These are phyloP conservation scores for Silene conica DNA, from an alignment of 148 eudicot genomes.

Conservation along the genomic window DNA sequence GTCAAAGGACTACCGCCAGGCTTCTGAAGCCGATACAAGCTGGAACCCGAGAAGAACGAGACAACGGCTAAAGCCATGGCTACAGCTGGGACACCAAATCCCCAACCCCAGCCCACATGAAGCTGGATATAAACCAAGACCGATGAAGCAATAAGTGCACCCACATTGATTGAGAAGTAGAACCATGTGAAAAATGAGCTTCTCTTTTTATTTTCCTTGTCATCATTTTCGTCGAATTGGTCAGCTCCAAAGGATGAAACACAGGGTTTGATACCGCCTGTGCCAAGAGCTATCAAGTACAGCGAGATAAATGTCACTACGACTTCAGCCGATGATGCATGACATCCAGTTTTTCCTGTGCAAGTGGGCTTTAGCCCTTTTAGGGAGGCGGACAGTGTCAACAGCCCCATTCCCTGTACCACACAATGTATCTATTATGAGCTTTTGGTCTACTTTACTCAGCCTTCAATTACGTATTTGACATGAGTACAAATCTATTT, in stretches of 20 bases:
- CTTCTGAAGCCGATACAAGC: conserved; percentile 42
- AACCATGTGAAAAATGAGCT: conserved; percentile 57
- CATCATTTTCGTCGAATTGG: conserved; percentile 51
- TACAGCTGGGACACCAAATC: conserved; percentile 54
- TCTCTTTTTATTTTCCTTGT: conserved; percentile 34
- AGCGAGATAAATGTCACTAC: conserved; percentile 31
- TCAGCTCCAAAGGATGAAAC: conserved; percentile 64
- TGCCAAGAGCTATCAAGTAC: conserved; percentile 50
- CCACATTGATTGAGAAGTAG: conserved; percentile 50
- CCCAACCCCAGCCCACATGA: conserved; percentile 58
- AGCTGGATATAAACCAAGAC: conserved; percentile 52
- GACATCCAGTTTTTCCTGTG: conserved; percentile 23
- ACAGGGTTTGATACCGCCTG: conserved; percentile 28
- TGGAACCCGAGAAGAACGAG: conserved; percentile 43
- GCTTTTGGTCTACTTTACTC: no score
- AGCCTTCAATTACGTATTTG: no score
- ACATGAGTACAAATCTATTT: no score
- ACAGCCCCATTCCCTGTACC: conserved; percentile 43
- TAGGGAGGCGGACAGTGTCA: conserved; percentile 44
- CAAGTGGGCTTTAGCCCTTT: conserved; percentile 31
- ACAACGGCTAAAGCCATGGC: conserved; percentile 50
- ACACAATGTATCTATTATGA: background rate
- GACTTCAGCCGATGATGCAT: conserved; percentile 26
- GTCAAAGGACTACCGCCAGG: conserved; percentile 60
- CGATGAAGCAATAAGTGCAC: conserved; percentile 52